phyloP scores from a whole-genome alignment of 306 rosid species.

The Hippophae tibetana region DNA sequence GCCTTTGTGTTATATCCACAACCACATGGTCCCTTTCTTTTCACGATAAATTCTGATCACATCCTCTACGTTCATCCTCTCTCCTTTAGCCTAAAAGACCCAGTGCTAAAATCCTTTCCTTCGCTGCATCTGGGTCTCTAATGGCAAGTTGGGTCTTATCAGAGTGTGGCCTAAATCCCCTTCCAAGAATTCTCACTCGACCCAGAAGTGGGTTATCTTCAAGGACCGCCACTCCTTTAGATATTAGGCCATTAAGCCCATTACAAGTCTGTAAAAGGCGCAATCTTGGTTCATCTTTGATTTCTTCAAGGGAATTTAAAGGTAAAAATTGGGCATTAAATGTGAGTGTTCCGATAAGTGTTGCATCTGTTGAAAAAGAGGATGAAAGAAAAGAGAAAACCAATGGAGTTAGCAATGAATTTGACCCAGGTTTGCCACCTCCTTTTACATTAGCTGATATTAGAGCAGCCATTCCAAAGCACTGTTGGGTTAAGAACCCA shows the following conservation, averaged over 20 bases:
- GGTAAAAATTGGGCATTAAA: slow-evolving; percentile 50
- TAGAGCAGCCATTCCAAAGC: slow-evolving; percentile 86
- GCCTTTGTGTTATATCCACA: slow-evolving; percentile 24
- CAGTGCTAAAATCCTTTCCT: slow-evolving; percentile 2
- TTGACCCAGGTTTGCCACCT: slow-evolving; percentile 71
- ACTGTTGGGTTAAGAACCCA: slow-evolving; percentile 89
- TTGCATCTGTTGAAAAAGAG: slow-evolving; percentile 38
- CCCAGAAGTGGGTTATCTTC: slow-evolving; percentile 38
- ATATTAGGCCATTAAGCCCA: slow-evolving; percentile 26
- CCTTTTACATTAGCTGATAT: slow-evolving; percentile 69
- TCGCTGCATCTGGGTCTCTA: slow-evolving; percentile 29
- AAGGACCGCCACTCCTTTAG: slow-evolving; percentile 22
- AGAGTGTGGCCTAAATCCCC: slow-evolving; percentile 78
- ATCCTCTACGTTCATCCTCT: not conserved
- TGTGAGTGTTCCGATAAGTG: slow-evolving; percentile 66
- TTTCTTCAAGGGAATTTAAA: slow-evolving; percentile 17
- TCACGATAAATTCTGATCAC: not conserved
- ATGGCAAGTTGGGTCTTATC: slow-evolving; percentile 88
- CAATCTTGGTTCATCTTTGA: slow-evolving; percentile 18
- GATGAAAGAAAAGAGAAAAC: slow-evolving; percentile 18
- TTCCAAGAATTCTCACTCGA: slow-evolving; percentile 33
- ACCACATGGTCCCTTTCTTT: not conserved
- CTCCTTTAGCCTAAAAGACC: slow-evolving; percentile 4
- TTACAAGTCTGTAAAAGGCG: slow-evolving; percentile 7
- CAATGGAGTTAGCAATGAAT: slow-evolving; percentile 23